Evolutionary conservation across 2,329 filamentous ascomycete species (phyloP), one percentile per base, ranked within the genome.

Genomic region (Trichoderma semiorbis): DNA sequence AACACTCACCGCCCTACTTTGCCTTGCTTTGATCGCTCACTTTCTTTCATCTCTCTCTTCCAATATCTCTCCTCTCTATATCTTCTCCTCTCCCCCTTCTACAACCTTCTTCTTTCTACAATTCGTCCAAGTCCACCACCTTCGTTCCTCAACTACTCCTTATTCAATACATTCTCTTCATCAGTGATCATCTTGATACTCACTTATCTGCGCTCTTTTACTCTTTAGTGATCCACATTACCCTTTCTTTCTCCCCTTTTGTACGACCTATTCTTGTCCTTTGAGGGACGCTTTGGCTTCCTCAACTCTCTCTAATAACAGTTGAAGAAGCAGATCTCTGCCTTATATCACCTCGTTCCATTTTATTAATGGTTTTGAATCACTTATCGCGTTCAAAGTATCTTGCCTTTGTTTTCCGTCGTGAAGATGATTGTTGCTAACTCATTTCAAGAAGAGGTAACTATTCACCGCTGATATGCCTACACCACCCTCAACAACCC

Each of bases 371-470:
- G 47, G 0, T 50, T 24, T 1, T 3, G n/a, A 50, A 5, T 2
- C 3, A 7, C 47, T 12, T 24, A 24, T 24, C 11, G 10, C 2
- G n/a, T 0, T 12, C 47, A 50, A 50, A 0, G 47, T 50, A 50
- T 50, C 47, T 1, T 14, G 10, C 3, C 11, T 14, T 24, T 21
- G 2, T 24, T 11, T 24, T 5, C 5, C 0, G 10, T 47, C 2
- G n/a, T 50, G n/a, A 24, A 24, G 10, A 21, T 21, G 2, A 5
- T 7, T 11, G 12, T 50, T 21, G 7, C 43, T 50, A 5, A 57
- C 10, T 1, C 2, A 30, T 57, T 30, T 3, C 11, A 11, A 57
- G 14, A 7, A 5, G 1, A 1, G 0, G 5, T 8, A n/a, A 18
- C 6, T 26, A 16, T 30, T 57, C 1, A 57, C 4, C 53, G 8